A percentile compares a stretch with the other conserved stretches of the same genome.
phyloP scores from a whole-genome alignment of 1,139 yeast species.

The Casaregolazyma lundiana region DNA sequence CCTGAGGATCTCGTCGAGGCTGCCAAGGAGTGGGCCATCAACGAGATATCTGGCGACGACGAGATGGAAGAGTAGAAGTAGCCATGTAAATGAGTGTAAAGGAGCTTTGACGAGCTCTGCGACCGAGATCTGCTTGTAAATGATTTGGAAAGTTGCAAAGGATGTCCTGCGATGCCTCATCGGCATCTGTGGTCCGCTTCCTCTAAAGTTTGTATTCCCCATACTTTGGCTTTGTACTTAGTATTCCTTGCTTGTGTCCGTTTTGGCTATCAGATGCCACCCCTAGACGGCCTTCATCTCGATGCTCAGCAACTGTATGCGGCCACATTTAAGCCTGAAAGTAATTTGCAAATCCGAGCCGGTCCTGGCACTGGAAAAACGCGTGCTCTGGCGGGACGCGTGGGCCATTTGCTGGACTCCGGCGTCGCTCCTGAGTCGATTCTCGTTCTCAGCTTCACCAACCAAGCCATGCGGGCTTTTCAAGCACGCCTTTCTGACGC shows the following conservation, averaged over 20 bases:
- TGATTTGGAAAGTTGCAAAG: background rate
- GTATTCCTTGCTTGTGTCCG: background rate
- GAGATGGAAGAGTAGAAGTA: conserved; percentile 38
- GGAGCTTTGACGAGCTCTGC: too few species aligned
- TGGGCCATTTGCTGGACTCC: conserved; percentile 53
- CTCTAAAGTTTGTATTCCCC: background rate
- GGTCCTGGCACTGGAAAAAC: conserved; percentile 91
- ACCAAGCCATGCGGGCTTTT: conserved; percentile 69
- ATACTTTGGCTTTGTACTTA: background rate
- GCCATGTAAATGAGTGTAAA: background rate
- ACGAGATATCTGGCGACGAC: conserved; percentile 67
- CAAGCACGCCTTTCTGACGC: conserved; percentile 58
- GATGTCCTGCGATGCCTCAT: background rate
- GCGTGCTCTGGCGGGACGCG: conserved; percentile 70
- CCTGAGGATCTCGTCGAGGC: conserved; percentile 74
- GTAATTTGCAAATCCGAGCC: conserved; percentile 71
- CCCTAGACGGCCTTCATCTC: conserved; percentile 28
- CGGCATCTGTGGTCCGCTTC: background rate
- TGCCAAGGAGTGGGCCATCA: conserved; percentile 77
- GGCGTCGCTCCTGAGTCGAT: conserved; percentile 54
- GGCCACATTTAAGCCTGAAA: conserved; percentile 48
- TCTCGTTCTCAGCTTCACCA: conserved; percentile 84
- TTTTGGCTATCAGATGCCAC: background rate
- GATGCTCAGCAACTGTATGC: conserved; percentile 61
- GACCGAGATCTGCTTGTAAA: background rate